Base-by-base conservation (phyloP, 176 grass and related monocot genomes). In the Oryza glaberrima region DNA sequence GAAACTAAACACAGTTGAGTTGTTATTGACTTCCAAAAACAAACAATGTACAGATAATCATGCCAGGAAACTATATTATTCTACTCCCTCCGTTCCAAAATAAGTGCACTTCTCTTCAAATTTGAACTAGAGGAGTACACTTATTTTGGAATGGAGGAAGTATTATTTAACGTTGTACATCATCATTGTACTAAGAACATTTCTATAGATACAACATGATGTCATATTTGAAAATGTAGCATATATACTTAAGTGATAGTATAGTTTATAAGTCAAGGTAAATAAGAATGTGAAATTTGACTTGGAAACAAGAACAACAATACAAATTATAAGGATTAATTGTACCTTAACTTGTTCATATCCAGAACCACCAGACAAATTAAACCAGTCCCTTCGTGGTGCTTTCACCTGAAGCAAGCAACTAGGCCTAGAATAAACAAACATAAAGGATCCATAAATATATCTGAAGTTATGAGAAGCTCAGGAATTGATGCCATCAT, bases 391-490 rank as follows among this genome's bases (percentile, higher is more conserved):
- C 17, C 17, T 38, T 73, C 56, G 4, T 26, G 45, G 58, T 74
- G 68, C 88, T 83, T 90, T 73, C 84, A 74, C 60, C 79, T 86
- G 46, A 83, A 83, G 75, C 52, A 90, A 69, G 46, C 35, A 90
- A 76, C 9, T 47, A 74, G 4, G 34, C 19, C 67, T 15, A 75
- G 25, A 74, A n/a, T 23, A 69, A 73, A 73, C 14, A 84, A 68
- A 74, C 2, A 51, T 16, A 1, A 51, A 83, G 7, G 1, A 51
- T 72, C 5, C 34, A 41, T 6, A 66, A 67, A 80, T 19, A 19
- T 83, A 19, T 75, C 41, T 60, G 22, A 66, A 16, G 14, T 20
- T 9, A 14, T 38, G 26, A 38, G 65, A 69, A 20, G 35, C 14
- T 12, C 22, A 20, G 22, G 67, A 46, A 48, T 34, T 44, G 78